Evolutionary conservation across 768 basidiomycete species (phyloP).

Genomic region (Phanerodontia chrysosporium): DNA sequence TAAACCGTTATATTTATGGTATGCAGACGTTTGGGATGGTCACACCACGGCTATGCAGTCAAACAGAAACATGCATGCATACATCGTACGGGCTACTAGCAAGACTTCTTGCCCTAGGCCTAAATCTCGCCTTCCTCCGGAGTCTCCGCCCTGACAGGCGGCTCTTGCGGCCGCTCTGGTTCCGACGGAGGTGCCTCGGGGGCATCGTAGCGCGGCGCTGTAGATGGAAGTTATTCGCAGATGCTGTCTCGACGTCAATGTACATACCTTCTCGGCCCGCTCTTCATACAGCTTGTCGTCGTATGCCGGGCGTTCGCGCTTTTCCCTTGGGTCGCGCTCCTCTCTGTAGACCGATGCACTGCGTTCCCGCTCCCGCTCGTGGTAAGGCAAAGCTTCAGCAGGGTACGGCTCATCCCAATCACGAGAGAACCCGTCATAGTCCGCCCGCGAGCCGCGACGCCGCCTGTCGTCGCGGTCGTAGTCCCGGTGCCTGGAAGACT

Average conservation of each 20-base stretch:
- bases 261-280: conserved; percentile 62
- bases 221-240: neutral
- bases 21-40: neutral
- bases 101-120: conserved; percentile 12
- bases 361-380: conserved; percentile 52
- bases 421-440: conserved; percentile 30
- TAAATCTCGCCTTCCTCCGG: conserved; percentile 89
- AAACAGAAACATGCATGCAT: neutral
- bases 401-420: conserved; percentile 46
- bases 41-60: neutral
- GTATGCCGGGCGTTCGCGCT: conserved; percentile 30
- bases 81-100: neutral
- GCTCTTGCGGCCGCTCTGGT: conserved; percentile 35
- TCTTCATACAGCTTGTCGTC: conserved; percentile 50
- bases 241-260: conserved; percentile 4
- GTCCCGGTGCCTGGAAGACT: conserved; percentile 49
- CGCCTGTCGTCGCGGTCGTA: conserved; percentile 52
- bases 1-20: conserved; percentile 11
- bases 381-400: conserved; percentile 31
- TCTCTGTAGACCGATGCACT: conserved; percentile 38
- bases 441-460: conserved; percentile 33
- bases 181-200: conserved; percentile 43
- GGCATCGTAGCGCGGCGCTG: conserved; percentile 54
- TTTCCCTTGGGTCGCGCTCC: conserved; percentile 25
- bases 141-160: conserved; percentile 54